Evolutionary conservation across 768 basidiomycete genomes (phyloP), one percentile per base, ranked within the genome.

Genomic region (Hericium coralloides): DNA sequence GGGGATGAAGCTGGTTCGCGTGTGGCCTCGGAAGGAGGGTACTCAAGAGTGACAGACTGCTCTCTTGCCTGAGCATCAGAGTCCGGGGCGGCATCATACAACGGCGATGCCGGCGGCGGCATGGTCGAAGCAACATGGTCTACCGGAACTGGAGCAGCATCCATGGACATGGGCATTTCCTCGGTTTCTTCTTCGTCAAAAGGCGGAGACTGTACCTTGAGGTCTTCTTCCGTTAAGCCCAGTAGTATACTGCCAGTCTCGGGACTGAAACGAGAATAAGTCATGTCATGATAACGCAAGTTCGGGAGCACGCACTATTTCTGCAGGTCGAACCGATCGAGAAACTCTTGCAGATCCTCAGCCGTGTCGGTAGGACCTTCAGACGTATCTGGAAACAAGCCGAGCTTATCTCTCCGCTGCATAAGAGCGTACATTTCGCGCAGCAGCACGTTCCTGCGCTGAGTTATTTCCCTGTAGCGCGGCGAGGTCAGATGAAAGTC

Each of bases 381-480:
- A 31, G 7, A 8, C 31, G 6, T 6, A 31, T 31, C 31, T 9
- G 31, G 31, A 31, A 31, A 9, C 31, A 31, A 31, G 22, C 78
- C 78, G 47, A 77, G 64, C 60, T 72, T 72, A 53, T 79, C 73
- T 64, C 80, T 79, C 56, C 74, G 75, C 56, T 75, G 77, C 51
- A 88, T 76, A 74, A 91, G 79, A 53, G 72, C 70, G 70, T 80
- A 86, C 81, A 91, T 83, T 68, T 89, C 80, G 45, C 77, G 76
- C 67, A 91, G 77, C 51, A 89, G 77, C 54, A 74, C 82, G 83
- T 87, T 85, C 68, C 88, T 76, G 62, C 81, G 82, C 49, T 76
- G 70, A 47, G 81, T 70, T 60, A 91, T 83, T 61, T 74, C 76
- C 67, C 88, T 91, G 60, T 43, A 18, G 38, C 36, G 50, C 12